These are phyloP conservation scores for Talaromyces amestolkiae DNA, from an alignment of 2,329 filamentous ascomycete genomes.

Conservation along the genomic window DNA sequence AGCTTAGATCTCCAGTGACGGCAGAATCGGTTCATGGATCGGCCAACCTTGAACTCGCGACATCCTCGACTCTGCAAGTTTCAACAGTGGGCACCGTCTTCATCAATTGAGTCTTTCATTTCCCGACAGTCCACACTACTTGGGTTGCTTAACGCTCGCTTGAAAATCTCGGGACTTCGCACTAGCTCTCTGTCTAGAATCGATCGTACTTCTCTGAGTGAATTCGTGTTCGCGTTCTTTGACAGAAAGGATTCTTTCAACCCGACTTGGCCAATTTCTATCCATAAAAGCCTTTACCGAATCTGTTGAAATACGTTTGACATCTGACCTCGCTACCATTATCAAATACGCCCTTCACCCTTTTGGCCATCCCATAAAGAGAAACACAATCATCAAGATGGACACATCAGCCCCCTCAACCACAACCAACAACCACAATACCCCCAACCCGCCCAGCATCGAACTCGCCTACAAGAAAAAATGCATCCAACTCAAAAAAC, in stretches of 20 bases:
- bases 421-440: constrained; percentile 17
- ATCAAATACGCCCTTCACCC: neutral
- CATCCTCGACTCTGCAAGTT: neutral
- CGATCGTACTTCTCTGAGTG: neutral
- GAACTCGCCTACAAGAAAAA: constrained; percentile 95
- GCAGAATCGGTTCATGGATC: neutral
- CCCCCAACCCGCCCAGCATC: constrained; percentile 74
- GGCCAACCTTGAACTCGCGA: neutral
- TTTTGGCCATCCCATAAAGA: neutral
- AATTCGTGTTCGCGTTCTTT: neutral
- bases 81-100: neutral
- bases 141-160: accelerated
- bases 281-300: neutral
- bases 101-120: neutral
- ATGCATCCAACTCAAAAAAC: constrained; percentile 90
- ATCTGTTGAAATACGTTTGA: too few species aligned
- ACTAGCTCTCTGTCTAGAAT: too few species aligned
- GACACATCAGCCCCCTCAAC: constrained; percentile 8
- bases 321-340: too few species aligned
- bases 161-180: too few species aligned
- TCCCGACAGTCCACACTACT: neutral
- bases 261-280: neutral
- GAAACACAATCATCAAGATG: constrained; percentile 5
- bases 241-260: neutral
- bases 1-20: neutral